A percentile compares a stretch with the other conserved stretches of the same genome.
phyloP scores from a whole-genome alignment of 208 protist genomes.

The Angomonas deanei region DNA sequence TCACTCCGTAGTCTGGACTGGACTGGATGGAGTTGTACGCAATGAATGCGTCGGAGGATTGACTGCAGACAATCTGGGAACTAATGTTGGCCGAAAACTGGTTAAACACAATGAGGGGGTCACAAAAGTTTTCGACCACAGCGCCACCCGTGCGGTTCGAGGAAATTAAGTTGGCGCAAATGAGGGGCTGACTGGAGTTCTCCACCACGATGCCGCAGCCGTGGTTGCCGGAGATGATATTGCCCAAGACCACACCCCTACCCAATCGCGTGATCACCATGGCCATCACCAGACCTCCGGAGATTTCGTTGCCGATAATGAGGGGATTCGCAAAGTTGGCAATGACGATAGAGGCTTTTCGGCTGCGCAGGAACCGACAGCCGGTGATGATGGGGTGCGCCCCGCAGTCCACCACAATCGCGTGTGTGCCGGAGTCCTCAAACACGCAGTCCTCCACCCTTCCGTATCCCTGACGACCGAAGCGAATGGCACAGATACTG shows the following conservation, averaged over 20 bases:
- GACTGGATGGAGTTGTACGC: conserved; percentile 48
- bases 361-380: conserved; percentile 64
- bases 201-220: conserved; percentile 40
- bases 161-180: conserved; percentile 62
- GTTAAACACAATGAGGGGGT: conserved; percentile 61
- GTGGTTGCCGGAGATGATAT: conserved; percentile 56
- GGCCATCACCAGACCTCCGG: conserved; percentile 38
- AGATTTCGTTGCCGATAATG: conserved; percentile 83
- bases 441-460: conserved; percentile 79
- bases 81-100: conserved; percentile 38
- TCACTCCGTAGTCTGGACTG: conserved; percentile 36
- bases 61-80: conserved; percentile 43
- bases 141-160: conserved; percentile 46
- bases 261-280: conserved; percentile 47
- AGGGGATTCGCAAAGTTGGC: conserved; percentile 77
- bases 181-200: conserved; percentile 40
- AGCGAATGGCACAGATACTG: conserved; percentile 66
- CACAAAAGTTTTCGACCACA: conserved; percentile 25
- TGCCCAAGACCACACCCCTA: conserved; percentile 69
- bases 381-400: conserved; percentile 78
- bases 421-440: conserved; percentile 57
- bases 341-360: conserved; percentile 54
- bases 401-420: conserved; percentile 64
- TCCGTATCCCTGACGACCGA: conserved; percentile 64
- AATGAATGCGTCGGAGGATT: conserved; percentile 51